Conservation (phyloP, 805 yeast species). For the Yarrowia hollandica region DNA sequence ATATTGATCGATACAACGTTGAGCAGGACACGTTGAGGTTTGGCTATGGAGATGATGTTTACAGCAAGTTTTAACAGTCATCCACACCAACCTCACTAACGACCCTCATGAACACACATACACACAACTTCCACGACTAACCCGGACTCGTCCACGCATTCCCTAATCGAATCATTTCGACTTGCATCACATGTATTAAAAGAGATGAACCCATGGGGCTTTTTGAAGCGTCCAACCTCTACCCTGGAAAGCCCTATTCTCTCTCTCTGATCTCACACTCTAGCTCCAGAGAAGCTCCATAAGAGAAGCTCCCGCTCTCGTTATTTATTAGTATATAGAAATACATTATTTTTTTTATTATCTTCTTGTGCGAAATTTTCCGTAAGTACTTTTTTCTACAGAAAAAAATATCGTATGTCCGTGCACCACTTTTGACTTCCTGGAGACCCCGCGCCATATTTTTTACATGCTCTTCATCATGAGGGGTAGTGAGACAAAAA, state of each 20-base stretch:
- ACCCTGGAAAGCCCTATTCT: no score
- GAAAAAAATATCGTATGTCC: no score
- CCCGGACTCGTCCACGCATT: slow-evolving; percentile 14
- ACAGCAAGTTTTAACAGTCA: slow-evolving; percentile 1
- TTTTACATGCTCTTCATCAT: slow-evolving; percentile 5
- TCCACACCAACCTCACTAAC: background rate
- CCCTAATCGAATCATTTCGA: background rate
- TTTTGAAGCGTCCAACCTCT: no score
- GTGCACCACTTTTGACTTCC: no score
- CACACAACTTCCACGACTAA: slow-evolving; percentile 7
- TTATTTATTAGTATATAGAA: slow-evolving; percentile 20
- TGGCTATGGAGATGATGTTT: slow-evolving; percentile 17
- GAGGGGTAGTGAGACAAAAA: slow-evolving; percentile 12
- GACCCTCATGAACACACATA: background rate
- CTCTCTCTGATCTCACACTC: no score
- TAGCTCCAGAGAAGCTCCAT: no score
- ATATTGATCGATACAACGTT: slow-evolving; percentile 15
- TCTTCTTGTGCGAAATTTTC: no score
- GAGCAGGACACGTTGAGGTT: slow-evolving; percentile 23
- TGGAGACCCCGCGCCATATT: no score
- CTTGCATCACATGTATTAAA: background rate
- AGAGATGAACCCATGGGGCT: no score
- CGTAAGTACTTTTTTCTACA: no score
- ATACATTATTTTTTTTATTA: background rate
- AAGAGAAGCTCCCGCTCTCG: background rate